These are phyloP conservation scores for Alternaria panax DNA, from an alignment of 2,329 filamentous ascomycete genomes.

Conservation along the genomic window DNA sequence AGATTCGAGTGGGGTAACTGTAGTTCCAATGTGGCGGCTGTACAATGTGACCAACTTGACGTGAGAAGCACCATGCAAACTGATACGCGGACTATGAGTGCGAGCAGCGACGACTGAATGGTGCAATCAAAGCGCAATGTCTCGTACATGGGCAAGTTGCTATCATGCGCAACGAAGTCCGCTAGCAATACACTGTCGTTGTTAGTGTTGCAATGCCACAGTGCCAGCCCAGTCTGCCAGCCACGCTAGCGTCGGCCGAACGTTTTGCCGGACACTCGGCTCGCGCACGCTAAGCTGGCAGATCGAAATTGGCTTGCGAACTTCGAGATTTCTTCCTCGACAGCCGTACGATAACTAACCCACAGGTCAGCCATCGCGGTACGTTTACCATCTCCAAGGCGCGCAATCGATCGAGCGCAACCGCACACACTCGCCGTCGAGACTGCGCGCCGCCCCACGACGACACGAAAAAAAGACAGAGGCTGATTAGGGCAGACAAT, in stretches of 20 bases:
- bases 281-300: constrained; percentile 27
- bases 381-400: constrained; percentile 18
- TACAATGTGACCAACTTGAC: background rate
- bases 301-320: constrained; percentile 19
- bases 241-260: constrained; percentile 24
- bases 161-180: background rate
- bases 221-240: constrained; percentile 9
- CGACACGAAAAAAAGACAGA: background rate
- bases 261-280: constrained; percentile 21
- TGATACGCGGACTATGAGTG: background rate
- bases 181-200: background rate
- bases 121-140: background rate
- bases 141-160: background rate
- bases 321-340: constrained; percentile 21
- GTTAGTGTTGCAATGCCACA: background rate
- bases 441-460: background rate
- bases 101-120: background rate
- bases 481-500: constrained; percentile 28
- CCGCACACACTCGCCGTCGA: constrained; percentile 19
- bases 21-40: background rate
- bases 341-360: constrained; percentile 42
- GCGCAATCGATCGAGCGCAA: constrained; percentile 8
- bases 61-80: background rate
- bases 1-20: background rate
- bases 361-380: constrained; percentile 42